A percentile compares a stretch with the other conserved stretches of the same genome.
Evolutionary conservation across 352 stramenopile species (phyloP).

Genomic region (Phytopythium sindhum): DNA sequence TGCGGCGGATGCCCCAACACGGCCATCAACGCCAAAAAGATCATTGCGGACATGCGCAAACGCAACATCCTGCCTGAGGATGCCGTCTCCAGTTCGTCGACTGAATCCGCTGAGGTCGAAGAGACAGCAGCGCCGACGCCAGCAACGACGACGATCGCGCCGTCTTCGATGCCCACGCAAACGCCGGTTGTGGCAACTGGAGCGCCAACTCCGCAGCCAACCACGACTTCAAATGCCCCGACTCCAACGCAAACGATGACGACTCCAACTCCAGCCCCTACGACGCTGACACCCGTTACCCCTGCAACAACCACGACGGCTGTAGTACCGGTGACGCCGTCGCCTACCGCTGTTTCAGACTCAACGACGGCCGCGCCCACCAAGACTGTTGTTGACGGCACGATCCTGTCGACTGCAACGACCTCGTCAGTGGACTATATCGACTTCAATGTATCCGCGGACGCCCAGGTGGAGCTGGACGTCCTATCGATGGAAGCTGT

Average conservation of each 20-base stretch:
- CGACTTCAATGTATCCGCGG: constrained; percentile 40
- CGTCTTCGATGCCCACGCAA: not conserved
- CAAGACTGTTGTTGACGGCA: constrained; percentile 49
- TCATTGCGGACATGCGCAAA: constrained; percentile 46
- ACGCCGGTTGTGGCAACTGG: constrained; percentile 5
- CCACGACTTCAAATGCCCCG: constrained; percentile 7
- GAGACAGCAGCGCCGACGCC: not conserved
- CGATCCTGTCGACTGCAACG: constrained; percentile 52
- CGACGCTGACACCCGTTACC: constrained; percentile 7
- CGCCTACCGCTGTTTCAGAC: not conserved
- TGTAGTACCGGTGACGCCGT: not conserved
- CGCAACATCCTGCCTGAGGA: constrained; percentile 38
- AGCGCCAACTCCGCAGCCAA: constrained; percentile 8
- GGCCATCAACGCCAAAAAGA: constrained; percentile 56
- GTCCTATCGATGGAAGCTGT: constrained; percentile 62
- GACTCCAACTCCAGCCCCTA: constrained; percentile 10
- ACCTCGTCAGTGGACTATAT: constrained; percentile 66
- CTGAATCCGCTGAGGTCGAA: not conserved
- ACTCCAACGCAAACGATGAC: constrained; percentile 11
- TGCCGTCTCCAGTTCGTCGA: constrained; percentile 13
- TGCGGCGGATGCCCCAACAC: constrained; percentile 59
- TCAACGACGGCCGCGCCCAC: not conserved
- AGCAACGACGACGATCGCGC: not conserved
- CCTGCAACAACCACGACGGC: constrained; percentile 15
- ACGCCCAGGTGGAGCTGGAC: constrained; percentile 49